Base-by-base conservation (phyloP, 192 early-diverging fungal genomes). In the Coemansia sp. region DNA sequence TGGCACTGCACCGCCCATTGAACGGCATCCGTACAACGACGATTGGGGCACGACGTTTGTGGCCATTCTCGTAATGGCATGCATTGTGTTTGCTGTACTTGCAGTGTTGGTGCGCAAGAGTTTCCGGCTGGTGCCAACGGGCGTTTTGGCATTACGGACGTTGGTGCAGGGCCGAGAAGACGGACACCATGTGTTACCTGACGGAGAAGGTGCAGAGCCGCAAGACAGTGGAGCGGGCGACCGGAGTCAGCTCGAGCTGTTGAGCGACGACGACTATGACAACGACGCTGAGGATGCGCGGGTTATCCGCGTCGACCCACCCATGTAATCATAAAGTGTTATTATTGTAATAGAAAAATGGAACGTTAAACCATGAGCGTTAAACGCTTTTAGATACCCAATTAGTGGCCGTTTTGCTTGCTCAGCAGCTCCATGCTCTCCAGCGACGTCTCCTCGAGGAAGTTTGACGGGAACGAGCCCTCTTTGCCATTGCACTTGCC, bases 381-480 rank as follows among this genome's bases (percentile, higher is more conserved):
- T 31, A 31, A 31, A 31, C 31, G 31, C 31, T 31, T 31, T 31
- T 31, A 31, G 7, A 26, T 26, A 26, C 25, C 7, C 31, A 31
- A 31, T 8, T 31, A 31, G 6, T 31, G 31, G 31, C 31, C 31
- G 31, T 31, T 31, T 31, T 31, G 31, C 31, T 36, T 65, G 26
- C 57, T 56, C 1, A 42, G 34, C 3, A 44, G 22, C 57, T 58
- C 57, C 38, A 42, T 38, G 38, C 21, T 21, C 23, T 58, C 57
- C 19, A 58, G 57, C 20, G 63, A 65, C 9, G 31, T 38, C 42
- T 65, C 63, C 28, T 65, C 63, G 17, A 87, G 84, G 77, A 90
- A 93, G 71, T 92, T 92, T 36, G 87, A 90, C 8, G 93, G 93
- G 79, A 94, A 92, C 17, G 71, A 74, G 10, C 93, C 94, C 42